Evolutionary conservation across 169 alveolate species (phyloP), one percentile per base, ranked within the genome.

Genomic region (Eimeria acervulina): DNA sequence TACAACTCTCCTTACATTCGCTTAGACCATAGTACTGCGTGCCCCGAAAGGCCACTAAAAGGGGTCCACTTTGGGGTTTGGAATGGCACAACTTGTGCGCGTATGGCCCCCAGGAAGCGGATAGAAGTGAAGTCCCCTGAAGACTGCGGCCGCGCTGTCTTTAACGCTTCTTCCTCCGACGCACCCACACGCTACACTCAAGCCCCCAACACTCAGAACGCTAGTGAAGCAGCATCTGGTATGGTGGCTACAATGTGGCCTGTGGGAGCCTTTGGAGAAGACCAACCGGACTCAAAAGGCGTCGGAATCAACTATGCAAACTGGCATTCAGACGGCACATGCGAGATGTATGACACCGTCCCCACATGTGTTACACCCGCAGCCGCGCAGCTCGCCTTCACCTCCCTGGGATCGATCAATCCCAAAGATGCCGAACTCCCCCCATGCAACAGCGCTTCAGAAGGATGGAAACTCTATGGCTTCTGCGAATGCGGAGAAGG

Each of bases 311-410:
- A 92, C 93, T 92, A 85, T 70, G 96, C 93, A 26, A 92, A 92
- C 85, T 92, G 72, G 84, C 80, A 38, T 63, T 8, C 83, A 23
- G 61, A 87, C 36, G 94, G 94, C 2, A 15, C 17, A 17, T 92
- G 96, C 85, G 96, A 92, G 52, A 33, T 92, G 96, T 92, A 78
- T 52, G 96, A 92, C 83, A 81, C 84, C 47, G 93, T 63, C 44
- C 96, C 96, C 81, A 51, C 83, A 55, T 92, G 96, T 66, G 59
- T 92, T 36, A 78, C 85, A 4, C 81, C 7, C 33, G 96, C 96
- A 28, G 47, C 84, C 0, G 52, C n/a, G 52, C 87, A 59, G 87
- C 52, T 66, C 28, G 66, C 93, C n/a, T 92, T 59, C 74, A 85
- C 88, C 33, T 47, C 92, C 26, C 74, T 92, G 44, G 96, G 76